These are phyloP conservation scores for Penicillium sp. DNA, from an alignment of 2,329 filamentous ascomycete species.

Conservation along the genomic window DNA sequence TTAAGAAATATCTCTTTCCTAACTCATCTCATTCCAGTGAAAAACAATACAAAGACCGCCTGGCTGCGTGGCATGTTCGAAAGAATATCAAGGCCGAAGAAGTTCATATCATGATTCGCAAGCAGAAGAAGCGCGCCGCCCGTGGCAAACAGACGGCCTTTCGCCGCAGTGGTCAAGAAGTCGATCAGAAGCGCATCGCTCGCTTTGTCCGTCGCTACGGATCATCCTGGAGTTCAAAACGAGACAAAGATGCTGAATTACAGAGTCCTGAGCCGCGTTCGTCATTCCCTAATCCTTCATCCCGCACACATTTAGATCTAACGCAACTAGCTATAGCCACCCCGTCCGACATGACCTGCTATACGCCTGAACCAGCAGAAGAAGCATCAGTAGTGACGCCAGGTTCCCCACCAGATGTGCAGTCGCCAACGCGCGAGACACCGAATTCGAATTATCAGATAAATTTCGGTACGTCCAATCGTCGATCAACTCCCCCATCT, in stretches of 20 bases:
- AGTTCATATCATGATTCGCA: constrained; percentile 38
- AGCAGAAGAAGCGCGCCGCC: constrained; percentile 38
- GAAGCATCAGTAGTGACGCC: constrained; percentile 22
- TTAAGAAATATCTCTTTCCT: no score
- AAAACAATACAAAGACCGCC: constrained; percentile 41
- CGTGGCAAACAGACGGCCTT: constrained; percentile 39
- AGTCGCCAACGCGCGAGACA: constrained; percentile 26
- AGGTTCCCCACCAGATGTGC: constrained; percentile 29
- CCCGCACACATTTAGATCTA: neutral
- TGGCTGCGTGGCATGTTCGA: constrained; percentile 37
- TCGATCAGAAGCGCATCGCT: constrained; percentile 35
- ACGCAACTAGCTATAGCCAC: constrained; percentile 24
- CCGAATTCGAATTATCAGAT: constrained; percentile 11
- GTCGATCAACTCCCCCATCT: no score
- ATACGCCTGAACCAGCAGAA: constrained; percentile 35
- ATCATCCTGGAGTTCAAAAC: constrained; percentile 25
- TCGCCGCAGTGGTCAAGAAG: constrained; percentile 33
- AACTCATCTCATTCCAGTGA: constrained; percentile 22
- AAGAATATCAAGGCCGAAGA: constrained; percentile 41
- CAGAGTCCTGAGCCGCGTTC: constrained; percentile 35
- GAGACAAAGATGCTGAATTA: constrained; percentile 17
- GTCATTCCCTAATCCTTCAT: constrained; percentile 1
- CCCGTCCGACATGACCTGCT: constrained; percentile 40
- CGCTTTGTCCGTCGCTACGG: constrained; percentile 36
- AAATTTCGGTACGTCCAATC: constrained; percentile 7